A percentile compares a stretch with the other conserved stretches of the same genome.
phyloP scores from a whole-genome alignment of 2,329 filamentous ascomycete species.

The Paraconiothyrium brasiliense region DNA sequence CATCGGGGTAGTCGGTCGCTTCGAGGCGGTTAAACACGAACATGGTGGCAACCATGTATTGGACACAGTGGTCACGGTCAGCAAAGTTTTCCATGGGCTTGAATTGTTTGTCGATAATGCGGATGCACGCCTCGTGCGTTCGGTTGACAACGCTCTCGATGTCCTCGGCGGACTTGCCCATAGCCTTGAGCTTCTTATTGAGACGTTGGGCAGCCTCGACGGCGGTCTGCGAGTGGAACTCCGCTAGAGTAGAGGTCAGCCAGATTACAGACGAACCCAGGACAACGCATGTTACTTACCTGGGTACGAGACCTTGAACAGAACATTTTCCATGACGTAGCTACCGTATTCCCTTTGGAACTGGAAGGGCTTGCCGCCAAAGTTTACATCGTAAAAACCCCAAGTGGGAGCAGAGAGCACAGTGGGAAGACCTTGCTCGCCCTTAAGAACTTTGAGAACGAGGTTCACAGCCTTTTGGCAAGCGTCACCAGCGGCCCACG shows the following conservation, averaged over 20 bases:
- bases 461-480: slow-evolving; percentile 95
- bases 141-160: slow-evolving; percentile 91
- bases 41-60: slow-evolving; percentile 99
- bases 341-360: slow-evolving; percentile 97
- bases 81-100: slow-evolving; percentile 99
- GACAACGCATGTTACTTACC: slow-evolving; percentile 62
- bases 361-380: slow-evolving; percentile 89
- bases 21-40: slow-evolving; percentile 93
- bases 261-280: background rate
- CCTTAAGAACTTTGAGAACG: slow-evolving; percentile 88
- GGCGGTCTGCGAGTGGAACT: slow-evolving; percentile 98
- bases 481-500: slow-evolving; percentile 97
- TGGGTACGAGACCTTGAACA: slow-evolving; percentile 99
- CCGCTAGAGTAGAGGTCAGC: slow-evolving; percentile 63
- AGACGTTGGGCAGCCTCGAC: slow-evolving; percentile 94
- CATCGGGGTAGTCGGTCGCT: slow-evolving; percentile 92
- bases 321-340: slow-evolving; percentile 99
- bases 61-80: slow-evolving; percentile 98
- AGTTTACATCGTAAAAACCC: slow-evolving; percentile 99
- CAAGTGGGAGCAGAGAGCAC: slow-evolving; percentile 91
- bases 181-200: slow-evolving; percentile 79
- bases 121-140: slow-evolving; percentile 97
- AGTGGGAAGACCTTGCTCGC: slow-evolving; percentile 89
- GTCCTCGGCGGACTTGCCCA: slow-evolving; percentile 91
- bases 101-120: slow-evolving; percentile 99